Conservation (phyloP, 352 stramenopile genomes). For the Globisporangium iwayamae region DNA sequence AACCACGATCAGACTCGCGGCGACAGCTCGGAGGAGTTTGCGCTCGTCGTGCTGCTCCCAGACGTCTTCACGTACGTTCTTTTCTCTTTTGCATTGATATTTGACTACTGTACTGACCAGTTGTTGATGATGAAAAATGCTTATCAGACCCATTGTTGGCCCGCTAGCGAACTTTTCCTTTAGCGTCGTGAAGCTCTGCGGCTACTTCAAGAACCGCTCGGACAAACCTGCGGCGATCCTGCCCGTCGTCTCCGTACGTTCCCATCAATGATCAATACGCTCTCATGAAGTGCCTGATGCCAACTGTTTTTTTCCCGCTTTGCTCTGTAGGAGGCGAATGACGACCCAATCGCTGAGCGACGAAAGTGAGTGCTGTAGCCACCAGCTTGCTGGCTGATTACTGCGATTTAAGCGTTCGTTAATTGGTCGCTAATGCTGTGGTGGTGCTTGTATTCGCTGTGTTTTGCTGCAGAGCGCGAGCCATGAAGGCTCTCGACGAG, state of each 20-base stretch:
- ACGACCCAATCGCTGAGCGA: slow-evolving; percentile 79
- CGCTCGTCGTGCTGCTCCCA: slow-evolving; percentile 62
- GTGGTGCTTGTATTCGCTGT: not conserved
- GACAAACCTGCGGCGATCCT: slow-evolving; percentile 56
- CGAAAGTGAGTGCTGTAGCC: slow-evolving; percentile 62
- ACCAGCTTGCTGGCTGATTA: not conserved
- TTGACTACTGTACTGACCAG: not conserved
- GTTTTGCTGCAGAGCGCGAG: slow-evolving; percentile 46
- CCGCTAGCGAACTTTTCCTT: slow-evolving; percentile 78
- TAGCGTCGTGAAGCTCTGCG: slow-evolving; percentile 80
- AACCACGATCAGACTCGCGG: slow-evolving; percentile 70
- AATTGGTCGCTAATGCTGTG: not conserved
- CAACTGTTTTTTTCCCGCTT: no score
- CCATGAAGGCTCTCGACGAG: slow-evolving; percentile 87
- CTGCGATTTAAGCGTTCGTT: not conserved
- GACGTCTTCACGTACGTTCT: slow-evolving; percentile 62
- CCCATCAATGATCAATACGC: no score
- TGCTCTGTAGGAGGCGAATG: slow-evolving; percentile 36
- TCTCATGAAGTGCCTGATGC: no score
- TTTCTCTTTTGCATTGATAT: not conserved
- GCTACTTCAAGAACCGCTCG: slow-evolving; percentile 79
- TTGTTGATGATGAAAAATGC: not conserved
- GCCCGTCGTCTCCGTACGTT: slow-evolving; percentile 54
- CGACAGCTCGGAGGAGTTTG: slow-evolving; percentile 78
- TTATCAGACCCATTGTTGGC: slow-evolving; percentile 47